Base-by-base conservation (phyloP, 2,329 filamentous ascomycete genomes). In the Knoxdaviesia capensis region DNA sequence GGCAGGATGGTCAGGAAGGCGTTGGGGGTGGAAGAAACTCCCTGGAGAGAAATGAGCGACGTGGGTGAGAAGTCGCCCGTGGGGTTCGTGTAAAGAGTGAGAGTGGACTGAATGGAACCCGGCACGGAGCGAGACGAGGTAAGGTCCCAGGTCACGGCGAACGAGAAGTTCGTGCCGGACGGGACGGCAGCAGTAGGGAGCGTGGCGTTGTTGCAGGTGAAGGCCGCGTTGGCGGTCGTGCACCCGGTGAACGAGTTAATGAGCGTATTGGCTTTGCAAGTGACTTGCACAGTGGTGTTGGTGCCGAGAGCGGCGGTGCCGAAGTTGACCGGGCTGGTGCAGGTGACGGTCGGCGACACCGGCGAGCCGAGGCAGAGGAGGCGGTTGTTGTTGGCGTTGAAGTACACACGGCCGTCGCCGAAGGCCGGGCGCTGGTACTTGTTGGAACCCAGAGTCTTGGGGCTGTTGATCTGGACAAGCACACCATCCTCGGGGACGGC, bases 341-440 rank as follows among this genome's bases (percentile, higher is more conserved):
- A 75, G 50, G 71, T 69, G 2, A 75, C 54, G 0, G 70, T 64
- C 4, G 60, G 49, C 35, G 67, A 71, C 31, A 69, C 66, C 0
- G 70, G 68, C 0, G 68, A 67, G 1, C 71, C 71, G 43, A 71
- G 73, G 2, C 60, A 69, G 31, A 73, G 72, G 20, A 75, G 50
- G 43, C 56, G 64, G 4, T 71, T 71, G 29, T 57, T 53, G 3
- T 56, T 65, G 1, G 64, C 68, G 7, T 66, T 67, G n/a, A 74
- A 52, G 45, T 74, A 75, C 3, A 65, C 62, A 43, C 64, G 61
- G 0, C 66, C 69, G 44, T 75, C 61, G 6, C 71, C 71, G 43
- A 75, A 74, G 3, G 71, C 68, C 1, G 71, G 67, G 2, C 70
- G 61, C 3, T 64, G 66, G 47, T 75, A 75, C 53, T 75, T 75